Conservation (phyloP, 345 rosid species). For the Moringa oleifera region DNA sequence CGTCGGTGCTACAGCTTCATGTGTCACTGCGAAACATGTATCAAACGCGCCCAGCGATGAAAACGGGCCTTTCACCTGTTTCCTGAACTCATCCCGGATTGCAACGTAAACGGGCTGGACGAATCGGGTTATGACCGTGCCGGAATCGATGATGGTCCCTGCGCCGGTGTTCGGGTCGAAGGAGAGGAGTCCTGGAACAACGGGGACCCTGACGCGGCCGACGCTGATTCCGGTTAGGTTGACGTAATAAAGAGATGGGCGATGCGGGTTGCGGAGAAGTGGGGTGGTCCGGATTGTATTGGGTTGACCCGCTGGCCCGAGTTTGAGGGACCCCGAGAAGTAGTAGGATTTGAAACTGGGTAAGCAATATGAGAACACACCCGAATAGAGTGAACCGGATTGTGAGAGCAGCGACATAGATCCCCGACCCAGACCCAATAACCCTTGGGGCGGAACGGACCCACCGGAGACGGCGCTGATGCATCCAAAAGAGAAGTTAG, state of each 20-base stretch:
- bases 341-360: conserved; percentile 79
- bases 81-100: conserved; percentile 67
- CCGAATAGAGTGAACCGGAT: conserved; percentile 55
- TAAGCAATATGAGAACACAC: conserved; percentile 73
- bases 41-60: conserved; percentile 79
- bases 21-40: conserved; percentile 57
- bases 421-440: conserved; percentile 86
- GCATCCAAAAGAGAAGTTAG: conserved; percentile 63
- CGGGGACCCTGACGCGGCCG: conserved; percentile 44
- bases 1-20: conserved; percentile 38
- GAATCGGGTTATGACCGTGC: conserved; percentile 85
- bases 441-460: conserved; percentile 74
- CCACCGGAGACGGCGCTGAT: conserved; percentile 44
- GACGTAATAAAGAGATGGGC: conserved; percentile 82
- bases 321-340: conserved; percentile 80
- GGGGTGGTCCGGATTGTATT: conserved; percentile 54
- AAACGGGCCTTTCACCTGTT: conserved; percentile 61
- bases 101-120: conserved; percentile 50
- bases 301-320: conserved; percentile 73
- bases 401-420: conserved; percentile 65
- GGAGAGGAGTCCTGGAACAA: conserved; percentile 32
- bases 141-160: conserved; percentile 82
- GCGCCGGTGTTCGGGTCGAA: conserved; percentile 68
- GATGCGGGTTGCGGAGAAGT: conserved; percentile 58
- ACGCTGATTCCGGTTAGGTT: conserved; percentile 80